These are phyloP conservation scores for Naganishia randhawae DNA, from an alignment of 768 basidiomycete genomes.

Conservation along the genomic window DNA sequence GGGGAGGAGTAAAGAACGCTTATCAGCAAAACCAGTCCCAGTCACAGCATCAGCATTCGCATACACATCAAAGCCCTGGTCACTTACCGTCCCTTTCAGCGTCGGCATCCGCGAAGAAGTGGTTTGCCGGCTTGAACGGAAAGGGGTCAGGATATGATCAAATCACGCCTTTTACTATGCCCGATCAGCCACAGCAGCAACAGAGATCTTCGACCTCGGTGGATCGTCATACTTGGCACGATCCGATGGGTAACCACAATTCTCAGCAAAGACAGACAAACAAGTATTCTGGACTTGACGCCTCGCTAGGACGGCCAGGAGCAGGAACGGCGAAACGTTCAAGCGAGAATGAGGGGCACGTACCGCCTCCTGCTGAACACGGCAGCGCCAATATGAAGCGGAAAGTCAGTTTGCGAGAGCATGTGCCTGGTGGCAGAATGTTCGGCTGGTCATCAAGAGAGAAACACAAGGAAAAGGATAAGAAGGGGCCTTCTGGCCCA, in stretches of 20 bases:
- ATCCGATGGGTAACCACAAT: not conserved
- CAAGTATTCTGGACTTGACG: constrained; percentile 4
- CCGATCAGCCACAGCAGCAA: constrained; percentile 3
- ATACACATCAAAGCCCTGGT: not conserved
- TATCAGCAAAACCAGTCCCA: not conserved
- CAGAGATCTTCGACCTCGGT: not conserved
- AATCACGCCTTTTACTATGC: constrained; percentile 20
- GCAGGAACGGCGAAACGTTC: too few species aligned
- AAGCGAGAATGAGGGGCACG: not conserved
- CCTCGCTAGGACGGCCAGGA: not conserved
- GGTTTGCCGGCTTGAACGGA: constrained; percentile 8
- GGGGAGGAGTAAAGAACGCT: not conserved
- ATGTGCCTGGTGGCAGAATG: constrained; percentile 18
- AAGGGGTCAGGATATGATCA: constrained; percentile 15
- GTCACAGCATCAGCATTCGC: not conserved
- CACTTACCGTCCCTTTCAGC: constrained; percentile 1
- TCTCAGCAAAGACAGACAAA: not conserved
- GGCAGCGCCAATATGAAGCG: constrained; percentile 17
- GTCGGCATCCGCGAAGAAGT: constrained; percentile 18
- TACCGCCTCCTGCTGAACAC: constrained; percentile 7
- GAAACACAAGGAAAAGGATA: constrained; percentile 25
- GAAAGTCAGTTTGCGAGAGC: constrained; percentile 20
- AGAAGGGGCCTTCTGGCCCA: constrained; percentile 10
- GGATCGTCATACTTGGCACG: constrained; percentile 8
- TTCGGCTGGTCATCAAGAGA: constrained; percentile 26